phyloP scores from a whole-genome alignment of 257 asterid genomes.

The Scutellaria galericulata region DNA sequence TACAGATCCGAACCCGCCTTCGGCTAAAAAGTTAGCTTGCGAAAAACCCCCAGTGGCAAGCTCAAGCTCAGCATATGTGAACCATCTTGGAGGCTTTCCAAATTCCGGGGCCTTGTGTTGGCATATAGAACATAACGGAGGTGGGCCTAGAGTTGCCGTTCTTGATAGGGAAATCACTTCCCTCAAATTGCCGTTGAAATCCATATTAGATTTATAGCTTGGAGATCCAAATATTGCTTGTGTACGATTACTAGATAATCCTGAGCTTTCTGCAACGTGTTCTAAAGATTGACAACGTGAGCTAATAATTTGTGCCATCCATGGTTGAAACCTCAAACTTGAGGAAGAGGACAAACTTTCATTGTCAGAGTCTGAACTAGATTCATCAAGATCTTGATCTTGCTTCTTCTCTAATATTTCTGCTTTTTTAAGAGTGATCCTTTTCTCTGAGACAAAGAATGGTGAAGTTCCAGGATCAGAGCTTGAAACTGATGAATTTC shows the following conservation, averaged over 20 bases:
- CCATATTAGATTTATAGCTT: slow-evolving; percentile 53
- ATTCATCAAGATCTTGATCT: slow-evolving; percentile 53
- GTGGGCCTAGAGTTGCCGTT: slow-evolving; percentile 70
- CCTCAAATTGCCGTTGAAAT: slow-evolving; percentile 67
- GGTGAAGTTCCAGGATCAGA: slow-evolving; percentile 92
- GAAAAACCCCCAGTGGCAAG: slow-evolving; percentile 89
- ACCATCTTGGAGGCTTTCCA: slow-evolving; percentile 98
- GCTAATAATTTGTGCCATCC: slow-evolving; percentile 66
- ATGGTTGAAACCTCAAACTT: slow-evolving; percentile 80
- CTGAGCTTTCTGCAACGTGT: slow-evolving; percentile 45
- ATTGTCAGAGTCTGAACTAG: slow-evolving; percentile 64
- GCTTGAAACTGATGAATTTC: slow-evolving; percentile 90
- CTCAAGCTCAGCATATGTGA: slow-evolving; percentile 81
- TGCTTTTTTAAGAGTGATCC: slow-evolving; percentile 53
- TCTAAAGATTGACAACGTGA: slow-evolving; percentile 48
- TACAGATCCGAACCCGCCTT: slow-evolving; percentile 95
- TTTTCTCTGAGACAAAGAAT: slow-evolving; percentile 46
- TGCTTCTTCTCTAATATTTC: slow-evolving; percentile 42
- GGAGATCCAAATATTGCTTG: slow-evolving; percentile 60
- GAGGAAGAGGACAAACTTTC: slow-evolving; percentile 63
- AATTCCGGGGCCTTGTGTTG: slow-evolving; percentile 89
- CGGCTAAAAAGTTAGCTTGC: slow-evolving; percentile 79
- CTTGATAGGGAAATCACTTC: slow-evolving; percentile 70
- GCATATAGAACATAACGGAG: slow-evolving; percentile 93
- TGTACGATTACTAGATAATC: slow-evolving; percentile 37